phyloP scores from a whole-genome alignment of 179 eudicot genomes.

The Sideroxylon spinosum region DNA sequence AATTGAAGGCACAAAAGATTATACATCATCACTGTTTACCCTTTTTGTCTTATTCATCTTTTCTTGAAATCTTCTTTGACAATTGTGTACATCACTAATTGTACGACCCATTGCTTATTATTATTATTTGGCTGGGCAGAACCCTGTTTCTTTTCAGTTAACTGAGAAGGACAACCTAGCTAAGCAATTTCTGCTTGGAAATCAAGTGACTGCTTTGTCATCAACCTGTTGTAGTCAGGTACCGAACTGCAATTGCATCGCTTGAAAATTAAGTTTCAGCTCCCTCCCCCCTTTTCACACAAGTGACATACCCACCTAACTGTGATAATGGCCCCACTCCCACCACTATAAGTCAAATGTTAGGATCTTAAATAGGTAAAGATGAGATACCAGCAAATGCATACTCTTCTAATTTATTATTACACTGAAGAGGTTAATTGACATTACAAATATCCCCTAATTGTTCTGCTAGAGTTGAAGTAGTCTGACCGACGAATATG shows the following conservation, averaged over 20 bases:
- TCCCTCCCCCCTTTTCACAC: neutral
- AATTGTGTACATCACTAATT: no score
- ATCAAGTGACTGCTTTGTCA: neutral
- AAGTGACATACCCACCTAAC: neutral
- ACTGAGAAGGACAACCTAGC: no score
- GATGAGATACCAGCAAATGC: no score
- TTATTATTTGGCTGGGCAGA: no score
- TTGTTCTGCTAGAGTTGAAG: neutral
- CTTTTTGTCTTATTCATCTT: no score
- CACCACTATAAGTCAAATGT: neutral
- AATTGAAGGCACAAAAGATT: no score
- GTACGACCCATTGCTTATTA: no score
- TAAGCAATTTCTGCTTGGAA: neutral
- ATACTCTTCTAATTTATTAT: neutral
- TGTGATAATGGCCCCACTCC: neutral
- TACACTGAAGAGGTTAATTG: neutral
- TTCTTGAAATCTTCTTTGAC: no score
- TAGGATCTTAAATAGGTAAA: no score
- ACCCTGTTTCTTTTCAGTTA: no score
- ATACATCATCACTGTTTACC: no score
- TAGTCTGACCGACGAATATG: neutral
- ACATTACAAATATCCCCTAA: neutral
- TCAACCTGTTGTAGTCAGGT: neutral
- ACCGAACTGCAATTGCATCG: neutral
- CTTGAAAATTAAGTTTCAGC: constrained; percentile 5